These are phyloP conservation scores for Pseudisothecium myosuroides DNA, from an alignment of 225 moss, liverwort and hornwort species.

Conservation along the genomic window DNA sequence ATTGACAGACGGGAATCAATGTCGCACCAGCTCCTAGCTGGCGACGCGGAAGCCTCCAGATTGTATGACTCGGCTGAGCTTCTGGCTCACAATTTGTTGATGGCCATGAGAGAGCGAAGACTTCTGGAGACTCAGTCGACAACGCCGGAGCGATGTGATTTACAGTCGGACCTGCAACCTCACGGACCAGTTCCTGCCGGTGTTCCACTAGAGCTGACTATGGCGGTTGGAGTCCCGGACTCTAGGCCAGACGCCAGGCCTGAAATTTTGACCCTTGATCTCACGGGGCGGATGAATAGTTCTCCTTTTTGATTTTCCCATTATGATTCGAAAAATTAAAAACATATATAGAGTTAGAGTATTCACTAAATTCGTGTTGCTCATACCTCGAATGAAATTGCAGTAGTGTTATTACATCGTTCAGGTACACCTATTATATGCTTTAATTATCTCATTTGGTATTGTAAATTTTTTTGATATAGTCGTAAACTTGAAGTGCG, in stretches of 20 bases:
- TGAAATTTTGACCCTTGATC: constrained; percentile 35
- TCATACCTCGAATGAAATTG: neutral
- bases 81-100: constrained; percentile 35
- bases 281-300: constrained; percentile 27
- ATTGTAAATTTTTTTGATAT: neutral
- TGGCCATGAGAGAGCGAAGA: constrained; percentile 37
- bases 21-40: constrained; percentile 7
- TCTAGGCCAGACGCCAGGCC: constrained; percentile 2
- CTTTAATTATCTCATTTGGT: neutral
- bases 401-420: neutral
- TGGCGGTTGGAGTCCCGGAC: constrained; percentile 24
- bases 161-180: neutral
- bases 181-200: neutral
- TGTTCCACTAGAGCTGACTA: constrained; percentile 25
- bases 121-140: constrained; percentile 7
- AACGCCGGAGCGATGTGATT: neutral
- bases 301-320: neutral
- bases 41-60: constrained; percentile 7
- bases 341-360: neutral
- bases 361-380: neutral
- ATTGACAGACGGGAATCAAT: neutral
- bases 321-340: neutral
- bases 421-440: neutral
- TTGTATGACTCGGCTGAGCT: constrained; percentile 31
- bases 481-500: neutral